A percentile compares a stretch with the other conserved stretches of the same genome.
phyloP scores from a whole-genome alignment of 176 grass and related monocot species.

The maize (Zea mays) region DNA sequence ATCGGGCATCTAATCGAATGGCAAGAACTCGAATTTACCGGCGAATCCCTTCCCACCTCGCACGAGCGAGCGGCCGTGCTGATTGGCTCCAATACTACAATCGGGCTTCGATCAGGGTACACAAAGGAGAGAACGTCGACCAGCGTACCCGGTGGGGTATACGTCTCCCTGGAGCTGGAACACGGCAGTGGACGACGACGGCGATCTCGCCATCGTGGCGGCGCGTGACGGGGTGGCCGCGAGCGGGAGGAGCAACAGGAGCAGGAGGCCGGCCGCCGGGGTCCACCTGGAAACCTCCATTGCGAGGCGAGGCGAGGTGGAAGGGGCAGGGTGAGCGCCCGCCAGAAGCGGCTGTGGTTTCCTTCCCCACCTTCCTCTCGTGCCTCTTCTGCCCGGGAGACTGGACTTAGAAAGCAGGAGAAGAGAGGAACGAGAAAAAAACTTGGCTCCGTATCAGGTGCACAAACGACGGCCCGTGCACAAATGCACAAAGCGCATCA shows the following conservation, averaged over 20 bases:
- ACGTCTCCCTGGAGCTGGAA: slow-evolving; percentile 78
- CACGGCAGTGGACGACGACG: slow-evolving; percentile 43
- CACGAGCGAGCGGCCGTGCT: not conserved
- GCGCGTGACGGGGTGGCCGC: slow-evolving; percentile 12
- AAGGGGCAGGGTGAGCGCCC: slow-evolving; percentile 9
- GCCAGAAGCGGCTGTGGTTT: slow-evolving; percentile 1
- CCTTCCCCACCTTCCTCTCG: slow-evolving; percentile 12
- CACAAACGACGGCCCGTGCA: no score
- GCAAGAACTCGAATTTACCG: not conserved
- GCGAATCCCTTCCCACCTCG: not conserved
- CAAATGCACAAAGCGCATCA: no score
- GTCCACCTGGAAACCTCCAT: slow-evolving; percentile 26
- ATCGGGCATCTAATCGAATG: not conserved
- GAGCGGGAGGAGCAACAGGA: slow-evolving; percentile 16
- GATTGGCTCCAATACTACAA: not conserved
- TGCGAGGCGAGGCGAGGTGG: not conserved
- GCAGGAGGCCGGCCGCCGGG: not conserved
- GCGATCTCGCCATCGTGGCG: slow-evolving; percentile 34
- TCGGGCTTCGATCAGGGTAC: not conserved
- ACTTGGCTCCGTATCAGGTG: no score
- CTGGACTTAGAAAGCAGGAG: not conserved
- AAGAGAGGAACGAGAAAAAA: not conserved
- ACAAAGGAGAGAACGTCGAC: not conserved
- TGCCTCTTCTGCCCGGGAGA: not conserved
- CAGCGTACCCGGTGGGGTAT: slow-evolving; percentile 65